Base-by-base conservation (phyloP, 306 rosid species). In the Sechiopsis laciniata region DNA sequence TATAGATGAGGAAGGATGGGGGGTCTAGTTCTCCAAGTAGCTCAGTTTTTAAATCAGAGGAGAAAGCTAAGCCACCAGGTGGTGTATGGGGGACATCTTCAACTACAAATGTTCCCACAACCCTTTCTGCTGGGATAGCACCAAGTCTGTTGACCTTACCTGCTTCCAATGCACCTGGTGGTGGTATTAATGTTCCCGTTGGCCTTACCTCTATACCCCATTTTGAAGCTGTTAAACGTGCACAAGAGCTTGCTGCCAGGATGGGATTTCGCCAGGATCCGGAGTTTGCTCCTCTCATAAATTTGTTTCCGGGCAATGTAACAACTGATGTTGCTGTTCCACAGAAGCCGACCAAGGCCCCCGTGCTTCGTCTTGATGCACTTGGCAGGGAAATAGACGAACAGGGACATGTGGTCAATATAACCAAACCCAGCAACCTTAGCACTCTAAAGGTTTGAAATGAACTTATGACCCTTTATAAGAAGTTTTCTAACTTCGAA, bases 201-300 rank as follows among this genome's bases (percentile, higher is more conserved):
- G 84, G 85, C 72, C 82, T 78, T 70, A 53, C 91, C 65, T 63
- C 76, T 35, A 69, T 82, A 29, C 85, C 83, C 60, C 87, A 84
- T 77, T 68, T 48, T 61, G 98, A 93, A 71, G 96, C 97, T 67
- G 98, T 93, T 58, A 90, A 90, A 81, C 94, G 94, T 61, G 98
- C 98, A 48, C 97, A 88, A 78, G 97, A 87, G 79, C 88, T 87
- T 20, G 97, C 98, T 81, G 94, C 97, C 19, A 85, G 89, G 81
- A 90, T 93, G 97, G 98, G 98, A 37, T 93, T 90, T 71, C 93
- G 87, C 35, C 98, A 93, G 54, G 98, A 93, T 85, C 98, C 98
- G 16, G 90, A 90, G 82, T 93, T 93, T 87, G 91, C 88, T 82
- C 97, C 98, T 71, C 82, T 88, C 12, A 88, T 93, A 74, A 93